Evolutionary conservation across 2,329 filamentous ascomycete genomes (phyloP).

Genomic region (Lachnellula hyalina): DNA sequence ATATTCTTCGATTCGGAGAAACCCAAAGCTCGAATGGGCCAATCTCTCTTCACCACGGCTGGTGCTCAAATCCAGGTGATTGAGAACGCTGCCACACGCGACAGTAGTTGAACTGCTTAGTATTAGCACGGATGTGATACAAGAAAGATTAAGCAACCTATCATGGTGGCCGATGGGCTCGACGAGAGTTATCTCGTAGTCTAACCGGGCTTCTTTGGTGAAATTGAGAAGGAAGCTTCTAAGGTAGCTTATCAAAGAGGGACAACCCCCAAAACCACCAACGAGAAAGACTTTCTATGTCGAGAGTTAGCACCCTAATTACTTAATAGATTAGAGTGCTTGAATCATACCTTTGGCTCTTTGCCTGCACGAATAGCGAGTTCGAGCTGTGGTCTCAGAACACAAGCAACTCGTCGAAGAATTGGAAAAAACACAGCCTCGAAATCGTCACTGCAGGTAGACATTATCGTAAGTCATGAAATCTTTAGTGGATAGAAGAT

Average conservation of each 20-base stretch:
- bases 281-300: constrained; percentile 22
- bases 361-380: constrained; percentile 4
- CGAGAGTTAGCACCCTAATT: background rate
- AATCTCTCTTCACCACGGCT: background rate
- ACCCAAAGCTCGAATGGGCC: constrained; percentile 2
- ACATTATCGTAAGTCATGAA: background rate
- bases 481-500: background rate
- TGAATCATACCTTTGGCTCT: constrained; percentile 8
- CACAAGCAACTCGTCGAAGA: constrained; percentile 1
- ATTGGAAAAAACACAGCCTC: constrained; percentile 15
- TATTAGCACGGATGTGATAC: background rate
- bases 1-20: constrained; percentile 1
- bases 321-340: background rate
- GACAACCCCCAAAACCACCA: constrained; percentile 20
- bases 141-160: background rate
- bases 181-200: background rate
- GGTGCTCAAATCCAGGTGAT: constrained; percentile 1
- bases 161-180: background rate
- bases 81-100: background rate
- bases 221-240: constrained; percentile 2
- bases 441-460: constrained; percentile 11
- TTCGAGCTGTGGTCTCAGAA: constrained; percentile 12
- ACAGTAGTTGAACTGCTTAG: background rate
- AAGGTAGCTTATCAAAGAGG: constrained; percentile 14
- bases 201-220: background rate